Conservation (phyloP, 495 filamentous ascomycete species). For the Penicillium daleae region DNA sequence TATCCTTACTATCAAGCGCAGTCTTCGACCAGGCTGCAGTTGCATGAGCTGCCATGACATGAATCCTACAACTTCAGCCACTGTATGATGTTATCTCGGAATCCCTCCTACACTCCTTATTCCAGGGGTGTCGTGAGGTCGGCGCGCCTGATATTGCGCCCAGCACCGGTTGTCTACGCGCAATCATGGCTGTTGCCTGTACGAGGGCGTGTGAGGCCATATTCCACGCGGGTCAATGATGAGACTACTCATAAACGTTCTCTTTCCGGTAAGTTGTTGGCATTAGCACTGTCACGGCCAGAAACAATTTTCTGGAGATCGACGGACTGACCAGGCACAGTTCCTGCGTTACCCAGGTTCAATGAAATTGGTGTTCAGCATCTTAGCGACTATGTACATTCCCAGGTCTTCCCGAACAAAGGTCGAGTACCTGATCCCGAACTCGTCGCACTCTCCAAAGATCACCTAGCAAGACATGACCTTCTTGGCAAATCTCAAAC, state of each 20-base stretch:
- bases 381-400: slow-evolving; percentile 76
- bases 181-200: slow-evolving; percentile 21
- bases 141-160: slow-evolving; percentile 33
- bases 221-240: slow-evolving; percentile 32
- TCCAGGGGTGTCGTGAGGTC: slow-evolving; percentile 41
- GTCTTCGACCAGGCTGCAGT: slow-evolving; percentile 18
- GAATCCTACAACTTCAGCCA: slow-evolving; percentile 8
- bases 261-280: slow-evolving; percentile 42
- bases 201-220: slow-evolving; percentile 21
- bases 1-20: slow-evolving; percentile 6
- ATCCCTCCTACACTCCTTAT: slow-evolving; percentile 38
- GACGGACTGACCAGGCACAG: slow-evolving; percentile 41
- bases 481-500: slow-evolving; percentile 89
- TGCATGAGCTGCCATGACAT: slow-evolving; percentile 31
- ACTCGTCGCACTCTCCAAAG: slow-evolving; percentile 75
- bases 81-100: slow-evolving; percentile 35
- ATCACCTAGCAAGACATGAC: slow-evolving; percentile 85
- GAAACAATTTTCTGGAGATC: background rate
- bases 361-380: slow-evolving; percentile 97
- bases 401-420: slow-evolving; percentile 77
- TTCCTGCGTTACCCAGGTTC: slow-evolving; percentile 66
- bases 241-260: slow-evolving; percentile 19
- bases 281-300: background rate
- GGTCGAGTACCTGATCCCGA: slow-evolving; percentile 61
- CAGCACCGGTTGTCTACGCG: slow-evolving; percentile 22